These are phyloP conservation scores for Didymella sp. DNA, from an alignment of 2,329 filamentous ascomycete genomes.

Conservation along the genomic window DNA sequence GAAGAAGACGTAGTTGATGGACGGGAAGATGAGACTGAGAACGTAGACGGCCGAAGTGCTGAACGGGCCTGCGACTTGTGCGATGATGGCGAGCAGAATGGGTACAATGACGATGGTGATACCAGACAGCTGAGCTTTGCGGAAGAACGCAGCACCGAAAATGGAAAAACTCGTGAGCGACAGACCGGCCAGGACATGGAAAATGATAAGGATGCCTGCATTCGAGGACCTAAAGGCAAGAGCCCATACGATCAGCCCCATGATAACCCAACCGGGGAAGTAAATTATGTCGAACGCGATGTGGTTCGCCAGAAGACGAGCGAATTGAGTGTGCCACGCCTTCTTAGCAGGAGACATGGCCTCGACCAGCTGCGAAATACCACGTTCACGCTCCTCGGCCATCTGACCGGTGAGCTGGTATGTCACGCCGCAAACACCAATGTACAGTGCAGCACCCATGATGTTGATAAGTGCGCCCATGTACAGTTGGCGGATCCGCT, in stretches of 20 bases:
- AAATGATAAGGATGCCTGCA: conserved; percentile 58
- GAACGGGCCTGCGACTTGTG: conserved; percentile 73
- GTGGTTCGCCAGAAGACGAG: conserved; percentile 80
- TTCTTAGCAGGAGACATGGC: conserved; percentile 84
- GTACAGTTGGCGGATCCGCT: conserved; percentile 71
- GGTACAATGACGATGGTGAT: conserved; percentile 77
- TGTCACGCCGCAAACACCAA: conserved; percentile 78
- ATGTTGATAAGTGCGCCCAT: conserved; percentile 77
- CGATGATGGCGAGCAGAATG: conserved; percentile 79
- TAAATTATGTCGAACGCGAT: conserved; percentile 82
- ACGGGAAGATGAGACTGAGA: conserved; percentile 79
- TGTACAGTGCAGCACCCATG: conserved; percentile 78
- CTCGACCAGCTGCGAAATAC: conserved; percentile 87
- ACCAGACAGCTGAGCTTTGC: conserved; percentile 84
- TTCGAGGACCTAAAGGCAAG: conserved; percentile 59
- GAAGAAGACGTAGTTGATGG: conserved; percentile 88
- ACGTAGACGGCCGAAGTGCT: conserved; percentile 70
- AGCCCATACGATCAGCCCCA: conserved; percentile 70
- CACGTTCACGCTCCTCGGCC: conserved; percentile 82
- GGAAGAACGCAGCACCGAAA: conserved; percentile 83
- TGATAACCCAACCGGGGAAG: conserved; percentile 80
- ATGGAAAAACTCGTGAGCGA: conserved; percentile 81
- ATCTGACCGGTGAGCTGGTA: conserved; percentile 89
- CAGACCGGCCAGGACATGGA: conserved; percentile 77
- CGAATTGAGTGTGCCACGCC: conserved; percentile 78